A percentile compares a stretch with the other conserved stretches of the same genome.
Conservation (phyloP, 2,329 filamentous ascomycete species). For the Sarocladiaceae sp. region DNA sequence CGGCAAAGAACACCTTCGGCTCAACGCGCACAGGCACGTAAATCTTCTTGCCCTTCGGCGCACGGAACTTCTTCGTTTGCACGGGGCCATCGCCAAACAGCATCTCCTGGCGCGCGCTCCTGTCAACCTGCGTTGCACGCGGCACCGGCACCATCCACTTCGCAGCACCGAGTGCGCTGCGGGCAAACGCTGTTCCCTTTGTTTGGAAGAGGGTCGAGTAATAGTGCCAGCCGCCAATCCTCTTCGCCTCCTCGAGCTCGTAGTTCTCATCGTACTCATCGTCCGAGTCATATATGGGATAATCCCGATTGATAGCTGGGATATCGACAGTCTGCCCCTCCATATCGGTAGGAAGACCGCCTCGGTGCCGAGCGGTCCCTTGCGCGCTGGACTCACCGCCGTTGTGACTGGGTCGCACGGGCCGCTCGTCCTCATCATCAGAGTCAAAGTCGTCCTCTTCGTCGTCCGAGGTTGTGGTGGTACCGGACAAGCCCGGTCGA, state of each 20-base stretch:
- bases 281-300: constrained; percentile 79
- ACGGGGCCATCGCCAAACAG: constrained; percentile 51
- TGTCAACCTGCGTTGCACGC: constrained; percentile 47
- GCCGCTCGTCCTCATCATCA: constrained; percentile 42
- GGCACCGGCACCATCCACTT: constrained; percentile 50
- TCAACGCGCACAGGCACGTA: constrained; percentile 94
- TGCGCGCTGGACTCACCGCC: constrained; percentile 33
- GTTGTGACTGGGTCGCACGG: constrained; percentile 11
- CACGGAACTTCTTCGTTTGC: constrained; percentile 57
- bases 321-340: constrained; percentile 74
- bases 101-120: constrained; percentile 46
- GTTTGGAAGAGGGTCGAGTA: constrained; percentile 51
- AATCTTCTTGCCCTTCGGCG: constrained; percentile 81
- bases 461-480: constrained; percentile 70
- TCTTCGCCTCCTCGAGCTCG: constrained; percentile 68
- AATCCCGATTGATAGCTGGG: constrained; percentile 59
- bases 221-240: constrained; percentile 72
- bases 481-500: constrained; percentile 66
- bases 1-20: constrained; percentile 95
- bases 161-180: constrained; percentile 36
- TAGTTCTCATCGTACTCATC: constrained; percentile 73
- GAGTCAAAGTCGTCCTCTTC: constrained; percentile 67
- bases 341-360: constrained; percentile 51
- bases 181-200: constrained; percentile 36
- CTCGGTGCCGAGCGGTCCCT: constrained; percentile 30